A percentile compares a stretch with the other conserved stretches of the same genome.
Conservation (phyloP, 371 early-diverging fungal species). For the Vairimorpha necatrix region DNA sequence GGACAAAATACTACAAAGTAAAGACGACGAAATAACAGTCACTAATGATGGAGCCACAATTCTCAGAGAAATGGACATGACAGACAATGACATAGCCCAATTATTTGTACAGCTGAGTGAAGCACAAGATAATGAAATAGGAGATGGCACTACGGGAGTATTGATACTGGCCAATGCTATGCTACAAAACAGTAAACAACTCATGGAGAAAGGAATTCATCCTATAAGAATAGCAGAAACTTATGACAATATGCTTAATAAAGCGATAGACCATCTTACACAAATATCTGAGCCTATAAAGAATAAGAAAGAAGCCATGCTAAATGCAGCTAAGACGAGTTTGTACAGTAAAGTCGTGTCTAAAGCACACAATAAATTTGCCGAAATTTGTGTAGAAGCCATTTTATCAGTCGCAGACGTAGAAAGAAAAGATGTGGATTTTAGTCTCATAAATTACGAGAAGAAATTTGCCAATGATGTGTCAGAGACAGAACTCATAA, state of each 20-base stretch:
- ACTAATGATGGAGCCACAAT: conserved; percentile 99
- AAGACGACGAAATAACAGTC: conserved; percentile 95
- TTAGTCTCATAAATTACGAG: conserved; percentile 96
- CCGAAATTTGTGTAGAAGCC: conserved; percentile 78
- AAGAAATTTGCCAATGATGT: conserved; percentile 91
- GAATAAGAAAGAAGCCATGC: conserved; percentile 64
- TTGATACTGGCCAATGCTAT: conserved; percentile 95
- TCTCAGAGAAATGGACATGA: conserved; percentile 88
- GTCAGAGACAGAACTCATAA: conserved; percentile 80
- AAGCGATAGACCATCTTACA: conserved; percentile 82
- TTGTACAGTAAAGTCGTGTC: conserved; percentile 88
- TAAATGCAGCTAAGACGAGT: conserved; percentile 91
- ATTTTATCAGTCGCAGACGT: conserved; percentile 89
- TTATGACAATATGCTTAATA: conserved; percentile 85
- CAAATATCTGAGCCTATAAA: conserved; percentile 73
- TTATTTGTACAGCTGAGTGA: conserved; percentile 90
- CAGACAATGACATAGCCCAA: conserved; percentile 91
- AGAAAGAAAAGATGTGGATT: conserved; percentile 96
- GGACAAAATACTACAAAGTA: conserved; percentile 95
- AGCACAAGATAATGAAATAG: conserved; percentile 98
- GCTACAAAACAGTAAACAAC: conserved; percentile 85
- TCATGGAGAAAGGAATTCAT: conserved; percentile 92
- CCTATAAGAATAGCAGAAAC: conserved; percentile 96
- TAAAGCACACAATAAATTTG: conserved; percentile 77
- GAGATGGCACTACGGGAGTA: conserved; percentile 99